These are phyloP conservation scores for Kodamaea nitidulidarum DNA, from an alignment of 805 yeast genomes.

Conservation along the genomic window DNA sequence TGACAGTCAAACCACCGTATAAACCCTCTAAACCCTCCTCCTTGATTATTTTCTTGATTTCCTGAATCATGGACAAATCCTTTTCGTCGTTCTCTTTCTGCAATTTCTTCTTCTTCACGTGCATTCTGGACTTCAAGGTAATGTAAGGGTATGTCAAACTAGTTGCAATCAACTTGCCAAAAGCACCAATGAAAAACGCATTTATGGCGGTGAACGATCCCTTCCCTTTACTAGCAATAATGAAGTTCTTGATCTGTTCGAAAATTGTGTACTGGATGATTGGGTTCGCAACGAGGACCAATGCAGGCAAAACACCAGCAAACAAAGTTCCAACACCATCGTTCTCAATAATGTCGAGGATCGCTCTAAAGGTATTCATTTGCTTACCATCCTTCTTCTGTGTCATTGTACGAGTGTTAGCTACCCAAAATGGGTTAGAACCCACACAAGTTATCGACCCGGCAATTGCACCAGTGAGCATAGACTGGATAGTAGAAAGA, in stretches of 20 bases:
- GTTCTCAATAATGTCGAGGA: constrained; percentile 57
- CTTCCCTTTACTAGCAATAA: constrained; percentile 51
- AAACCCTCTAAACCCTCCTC: constrained; percentile 75
- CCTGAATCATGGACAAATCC: constrained; percentile 41
- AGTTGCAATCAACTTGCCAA: constrained; percentile 89
- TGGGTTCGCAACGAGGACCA: constrained; percentile 82
- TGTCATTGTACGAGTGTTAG: constrained; percentile 86
- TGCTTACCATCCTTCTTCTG: constrained; percentile 24
- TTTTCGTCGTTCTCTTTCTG: constrained; percentile 17
- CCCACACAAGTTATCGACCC: constrained; percentile 79
- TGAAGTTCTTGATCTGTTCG: constrained; percentile 73
- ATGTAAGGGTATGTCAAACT: constrained; percentile 86
- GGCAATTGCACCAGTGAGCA: constrained; percentile 77
- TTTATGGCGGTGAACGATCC: constrained; percentile 59
- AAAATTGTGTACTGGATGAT: constrained; percentile 88
- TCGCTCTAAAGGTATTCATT: constrained; percentile 48
- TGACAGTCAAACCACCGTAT: constrained; percentile 77
- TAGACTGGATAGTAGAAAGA: constrained; percentile 61
- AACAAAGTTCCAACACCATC: constrained; percentile 75
- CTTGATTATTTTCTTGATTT: constrained; percentile 54
- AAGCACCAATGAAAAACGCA: constrained; percentile 83
- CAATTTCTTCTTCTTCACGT: constrained; percentile 43
- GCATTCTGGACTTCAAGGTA: constrained; percentile 86
- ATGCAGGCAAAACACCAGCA: constrained; percentile 84
- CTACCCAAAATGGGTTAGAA: constrained; percentile 93